Percentiles rank a stretch among this genome's conserved stretches.
These are phyloP conservation scores for Globisporangium alternatum DNA, from an alignment of 352 stramenopile species.

Conservation along the genomic window DNA sequence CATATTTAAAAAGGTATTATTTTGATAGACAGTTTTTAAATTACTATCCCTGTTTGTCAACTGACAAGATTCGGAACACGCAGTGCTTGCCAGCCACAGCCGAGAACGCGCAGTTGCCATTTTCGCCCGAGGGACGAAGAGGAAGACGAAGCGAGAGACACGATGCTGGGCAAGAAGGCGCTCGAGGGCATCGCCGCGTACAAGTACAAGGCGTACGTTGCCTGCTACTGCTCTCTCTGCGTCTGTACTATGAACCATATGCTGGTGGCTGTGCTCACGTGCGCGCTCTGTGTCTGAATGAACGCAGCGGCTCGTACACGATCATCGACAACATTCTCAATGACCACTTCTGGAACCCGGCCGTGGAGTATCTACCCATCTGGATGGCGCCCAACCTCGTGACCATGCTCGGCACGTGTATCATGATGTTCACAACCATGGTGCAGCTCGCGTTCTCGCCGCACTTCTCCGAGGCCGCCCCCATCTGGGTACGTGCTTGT, in stretches of 20 bases:
- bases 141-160: conserved; percentile 2
- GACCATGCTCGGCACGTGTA: conserved; percentile 82
- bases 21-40: background rate
- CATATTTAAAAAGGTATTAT: background rate
- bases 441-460: conserved; percentile 77
- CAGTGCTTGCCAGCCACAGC: background rate
- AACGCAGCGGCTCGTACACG: conserved; percentile 77
- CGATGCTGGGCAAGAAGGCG: conserved; percentile 69
- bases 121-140: background rate
- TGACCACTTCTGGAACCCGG: conserved; percentile 81
- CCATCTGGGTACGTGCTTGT: conserved; percentile 37
- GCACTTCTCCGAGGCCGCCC: conserved; percentile 59
- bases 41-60: background rate
- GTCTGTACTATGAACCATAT: background rate
- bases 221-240: background rate
- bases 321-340: conserved; percentile 87
- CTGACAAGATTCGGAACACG: background rate
- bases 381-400: conserved; percentile 92
- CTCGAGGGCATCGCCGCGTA: conserved; percentile 83
- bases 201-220: conserved; percentile 86
- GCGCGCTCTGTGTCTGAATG: conserved; percentile 7
- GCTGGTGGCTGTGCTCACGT: background rate
- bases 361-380: conserved; percentile 73
- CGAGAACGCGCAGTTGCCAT: conserved; percentile 4
- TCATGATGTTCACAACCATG: conserved; percentile 75